A percentile compares a stretch with the other conserved stretches of the same genome.
Evolutionary conservation across 441 rosid species (phyloP).

Genomic region (Erodium texanum): DNA sequence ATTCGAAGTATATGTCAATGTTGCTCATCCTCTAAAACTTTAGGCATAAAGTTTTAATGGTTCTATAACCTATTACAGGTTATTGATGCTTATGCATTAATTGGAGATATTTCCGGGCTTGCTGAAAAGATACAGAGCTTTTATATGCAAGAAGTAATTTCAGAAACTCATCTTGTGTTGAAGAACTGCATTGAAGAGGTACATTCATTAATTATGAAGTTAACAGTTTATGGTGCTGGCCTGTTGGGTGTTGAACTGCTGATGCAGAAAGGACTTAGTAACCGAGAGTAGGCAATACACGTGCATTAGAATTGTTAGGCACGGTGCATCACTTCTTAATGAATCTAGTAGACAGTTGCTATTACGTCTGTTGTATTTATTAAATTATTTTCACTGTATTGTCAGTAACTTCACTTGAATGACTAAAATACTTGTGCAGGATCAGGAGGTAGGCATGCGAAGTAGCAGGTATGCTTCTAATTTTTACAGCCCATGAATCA

Average conservation of each 20-base stretch:
- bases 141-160: conserved; percentile 95
- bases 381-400: conserved; percentile 13
- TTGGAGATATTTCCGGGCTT: conserved; percentile 95
- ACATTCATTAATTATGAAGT: conserved; percentile 18
- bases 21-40: conserved; percentile 10
- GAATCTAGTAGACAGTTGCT: background rate
- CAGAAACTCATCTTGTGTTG: conserved; percentile 76
- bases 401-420: conserved; percentile 20
- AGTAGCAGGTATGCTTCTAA: conserved; percentile 55
- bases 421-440: conserved; percentile 48
- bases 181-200: conserved; percentile 80
- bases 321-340: background rate
- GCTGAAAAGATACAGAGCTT: conserved; percentile 97
- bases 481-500: conserved; percentile 16
- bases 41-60: conserved; percentile 12
- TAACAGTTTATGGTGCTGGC: conserved; percentile 2
- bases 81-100: conserved; percentile 93
- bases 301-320: background rate
- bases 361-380: conserved; percentile 1
- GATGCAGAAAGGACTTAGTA: background rate
- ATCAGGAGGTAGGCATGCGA: conserved; percentile 46
- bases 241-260: conserved; percentile 3
- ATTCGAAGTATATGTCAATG: conserved; percentile 4
- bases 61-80: conserved; percentile 43
- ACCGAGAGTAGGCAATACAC: background rate